Evolutionary conservation across 768 basidiomycete species (phyloP).

Genomic region (Russula virescens): DNA sequence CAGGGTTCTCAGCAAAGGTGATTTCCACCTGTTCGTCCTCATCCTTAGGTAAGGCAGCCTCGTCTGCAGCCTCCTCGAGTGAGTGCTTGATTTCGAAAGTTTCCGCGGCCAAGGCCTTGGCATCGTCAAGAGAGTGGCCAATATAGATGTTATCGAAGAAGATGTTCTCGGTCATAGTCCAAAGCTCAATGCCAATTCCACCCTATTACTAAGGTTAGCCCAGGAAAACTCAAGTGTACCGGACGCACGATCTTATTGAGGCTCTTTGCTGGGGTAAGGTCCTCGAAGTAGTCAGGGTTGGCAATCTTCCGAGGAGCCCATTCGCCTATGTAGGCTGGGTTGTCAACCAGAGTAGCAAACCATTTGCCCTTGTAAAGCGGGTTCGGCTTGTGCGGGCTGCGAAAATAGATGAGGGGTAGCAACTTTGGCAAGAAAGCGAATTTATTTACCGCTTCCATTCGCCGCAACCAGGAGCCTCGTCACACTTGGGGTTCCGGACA

Average conservation of each 20-base stretch:
- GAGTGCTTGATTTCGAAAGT: constrained; percentile 90
- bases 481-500: constrained; percentile 85
- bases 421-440: background rate
- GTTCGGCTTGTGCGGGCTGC: constrained; percentile 81
- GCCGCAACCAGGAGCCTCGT: constrained; percentile 89
- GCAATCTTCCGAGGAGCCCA: constrained; percentile 90
- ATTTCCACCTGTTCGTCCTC: constrained; percentile 37
- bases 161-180: constrained; percentile 98
- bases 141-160: constrained; percentile 93
- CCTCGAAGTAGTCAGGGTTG: constrained; percentile 91
- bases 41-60: constrained; percentile 41
- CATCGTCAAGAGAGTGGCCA: constrained; percentile 83
- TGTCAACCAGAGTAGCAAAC: constrained; percentile 91
- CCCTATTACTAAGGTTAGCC: constrained; percentile 42
- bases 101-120: constrained; percentile 74
- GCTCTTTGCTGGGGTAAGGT: constrained; percentile 70
- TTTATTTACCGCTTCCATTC: constrained; percentile 75
- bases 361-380: constrained; percentile 98
- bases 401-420: background rate
- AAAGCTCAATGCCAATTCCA: constrained; percentile 95
- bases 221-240: background rate
- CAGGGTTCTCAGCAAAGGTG: constrained; percentile 66
- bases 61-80: constrained; percentile 61
- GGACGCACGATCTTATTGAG: constrained; percentile 75
- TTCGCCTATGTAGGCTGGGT: constrained; percentile 94